Conservation (phyloP, 305 asterid genomes). For the Fraxinus albicans region DNA sequence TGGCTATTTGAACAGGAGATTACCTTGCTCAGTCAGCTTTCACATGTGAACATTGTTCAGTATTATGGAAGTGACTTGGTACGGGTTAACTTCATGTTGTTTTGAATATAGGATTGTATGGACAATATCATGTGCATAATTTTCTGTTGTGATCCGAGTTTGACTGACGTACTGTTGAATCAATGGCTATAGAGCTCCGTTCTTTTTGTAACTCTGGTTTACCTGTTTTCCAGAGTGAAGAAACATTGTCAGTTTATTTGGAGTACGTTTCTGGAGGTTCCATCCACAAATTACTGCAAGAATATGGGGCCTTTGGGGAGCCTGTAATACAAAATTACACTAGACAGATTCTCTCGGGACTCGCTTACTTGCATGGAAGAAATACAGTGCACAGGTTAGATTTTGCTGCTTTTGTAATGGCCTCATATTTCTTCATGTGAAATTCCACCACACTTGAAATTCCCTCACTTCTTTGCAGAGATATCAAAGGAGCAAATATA, state of each 20-base stretch:
- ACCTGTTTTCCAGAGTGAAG: slow-evolving; percentile 57
- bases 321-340: slow-evolving; percentile 93
- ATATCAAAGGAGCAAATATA: slow-evolving; percentile 96
- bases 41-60: slow-evolving; percentile 87
- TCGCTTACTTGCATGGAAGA: slow-evolving; percentile 85
- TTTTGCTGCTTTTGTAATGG: slow-evolving; percentile 15
- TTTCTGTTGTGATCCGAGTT: not conserved
- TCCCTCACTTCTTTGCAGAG: slow-evolving; percentile 55
- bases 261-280: slow-evolving; percentile 98
- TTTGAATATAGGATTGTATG: slow-evolving; percentile 1
- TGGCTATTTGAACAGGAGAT: slow-evolving; percentile 64
- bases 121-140: not conserved
- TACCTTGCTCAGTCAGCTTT: slow-evolving; percentile 77
- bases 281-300: slow-evolving; percentile 89
- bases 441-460: slow-evolving; percentile 18
- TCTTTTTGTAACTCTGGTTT: slow-evolving; percentile 14
- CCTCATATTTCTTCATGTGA: slow-evolving; percentile 2
- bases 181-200: not conserved
- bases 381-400: slow-evolving; percentile 88
- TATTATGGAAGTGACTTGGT: slow-evolving; percentile 97
- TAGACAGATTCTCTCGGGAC: slow-evolving; percentile 83
- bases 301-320: slow-evolving; percentile 84
- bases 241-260: slow-evolving; percentile 81
- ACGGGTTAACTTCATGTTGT: slow-evolving; percentile 22
- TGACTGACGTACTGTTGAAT: not conserved